A percentile compares a stretch with the other conserved stretches of the same genome.
Conservation (phyloP, 1,139 yeast genomes). For the Suhomyces atakaporum region DNA sequence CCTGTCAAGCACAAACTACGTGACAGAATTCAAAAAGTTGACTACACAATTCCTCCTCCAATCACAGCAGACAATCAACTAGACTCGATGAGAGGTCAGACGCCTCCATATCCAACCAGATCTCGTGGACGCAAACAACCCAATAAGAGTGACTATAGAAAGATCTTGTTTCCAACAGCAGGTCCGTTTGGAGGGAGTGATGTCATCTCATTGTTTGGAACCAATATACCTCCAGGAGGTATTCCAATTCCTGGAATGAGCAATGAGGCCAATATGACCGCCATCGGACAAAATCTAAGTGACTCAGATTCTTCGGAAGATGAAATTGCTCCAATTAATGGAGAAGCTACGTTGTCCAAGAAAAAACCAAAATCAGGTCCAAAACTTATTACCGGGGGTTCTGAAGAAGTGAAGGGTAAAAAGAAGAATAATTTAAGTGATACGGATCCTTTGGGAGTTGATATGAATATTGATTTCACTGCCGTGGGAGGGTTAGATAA, state of each 20-base stretch:
- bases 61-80: slow-evolving; percentile 50
- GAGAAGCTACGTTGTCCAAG: slow-evolving; percentile 36
- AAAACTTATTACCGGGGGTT: slow-evolving; percentile 40
- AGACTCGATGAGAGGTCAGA: slow-evolving; percentile 18
- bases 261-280: slow-evolving; percentile 38
- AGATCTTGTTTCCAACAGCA: slow-evolving; percentile 86
- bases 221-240: slow-evolving; percentile 57
- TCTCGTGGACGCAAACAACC: slow-evolving; percentile 31
- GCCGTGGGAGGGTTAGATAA: slow-evolving; percentile 92
- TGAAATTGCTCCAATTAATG: slow-evolving; percentile 45
- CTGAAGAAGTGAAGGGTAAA: slow-evolving; percentile 30
- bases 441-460: slow-evolving; percentile 92
- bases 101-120: slow-evolving; percentile 21
- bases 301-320: slow-evolving; percentile 80
- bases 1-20: slow-evolving; percentile 66
- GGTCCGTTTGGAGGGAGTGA: slow-evolving; percentile 97
- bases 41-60: slow-evolving; percentile 89
- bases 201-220: slow-evolving; percentile 72
- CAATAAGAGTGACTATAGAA: slow-evolving; percentile 48
- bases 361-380: slow-evolving; percentile 22
- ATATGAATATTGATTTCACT: slow-evolving; percentile 86
- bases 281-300: slow-evolving; percentile 50
- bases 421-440: slow-evolving; percentile 81
- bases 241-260: slow-evolving; percentile 44
- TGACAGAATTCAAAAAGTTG: slow-evolving; percentile 69